phyloP scores from a whole-genome alignment of 1,139 yeast species.

The Candida mesenterica region DNA sequence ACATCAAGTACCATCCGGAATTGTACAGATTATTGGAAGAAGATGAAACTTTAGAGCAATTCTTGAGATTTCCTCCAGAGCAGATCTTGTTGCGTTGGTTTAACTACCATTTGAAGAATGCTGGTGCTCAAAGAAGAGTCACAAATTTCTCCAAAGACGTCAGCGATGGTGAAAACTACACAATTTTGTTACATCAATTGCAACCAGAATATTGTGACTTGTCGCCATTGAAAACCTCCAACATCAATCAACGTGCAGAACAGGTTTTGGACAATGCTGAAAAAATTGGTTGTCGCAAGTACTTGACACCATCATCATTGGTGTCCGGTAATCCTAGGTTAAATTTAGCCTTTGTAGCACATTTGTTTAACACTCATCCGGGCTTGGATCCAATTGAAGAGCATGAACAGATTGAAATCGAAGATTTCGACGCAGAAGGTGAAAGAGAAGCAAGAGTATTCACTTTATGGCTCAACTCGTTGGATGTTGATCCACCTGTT shows the following conservation, averaged over 20 bases:
- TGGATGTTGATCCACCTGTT: constrained; percentile 94
- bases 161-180: constrained; percentile 92
- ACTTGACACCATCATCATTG: constrained; percentile 87
- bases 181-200: constrained; percentile 82
- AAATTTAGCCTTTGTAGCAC: constrained; percentile 96
- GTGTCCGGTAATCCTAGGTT: constrained; percentile 96
- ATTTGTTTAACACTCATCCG: constrained; percentile 92
- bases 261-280: constrained; percentile 85
- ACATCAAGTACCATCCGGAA: constrained; percentile 95
- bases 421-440: constrained; percentile 98
- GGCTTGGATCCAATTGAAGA: constrained; percentile 96
- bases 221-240: constrained; percentile 73
- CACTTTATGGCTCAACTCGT: constrained; percentile 93
- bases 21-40: constrained; percentile 91
- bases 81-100: constrained; percentile 96
- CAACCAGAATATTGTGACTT: constrained; percentile 81
- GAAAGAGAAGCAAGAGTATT: constrained; percentile 99
- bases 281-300: constrained; percentile 87
- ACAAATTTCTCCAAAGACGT: constrained; percentile 84
- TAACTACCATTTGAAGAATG: constrained; percentile 91
- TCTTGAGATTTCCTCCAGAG: constrained; percentile 94
- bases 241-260: constrained; percentile 80
- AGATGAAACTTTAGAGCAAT: constrained; percentile 96
- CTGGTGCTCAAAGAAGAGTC: constrained; percentile 87
- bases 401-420: constrained; percentile 82